Evolutionary conservation across 2,329 filamentous ascomycete species (phyloP), one percentile per base, ranked within the genome.

Genomic region (Fusarium phyllophilum): DNA sequence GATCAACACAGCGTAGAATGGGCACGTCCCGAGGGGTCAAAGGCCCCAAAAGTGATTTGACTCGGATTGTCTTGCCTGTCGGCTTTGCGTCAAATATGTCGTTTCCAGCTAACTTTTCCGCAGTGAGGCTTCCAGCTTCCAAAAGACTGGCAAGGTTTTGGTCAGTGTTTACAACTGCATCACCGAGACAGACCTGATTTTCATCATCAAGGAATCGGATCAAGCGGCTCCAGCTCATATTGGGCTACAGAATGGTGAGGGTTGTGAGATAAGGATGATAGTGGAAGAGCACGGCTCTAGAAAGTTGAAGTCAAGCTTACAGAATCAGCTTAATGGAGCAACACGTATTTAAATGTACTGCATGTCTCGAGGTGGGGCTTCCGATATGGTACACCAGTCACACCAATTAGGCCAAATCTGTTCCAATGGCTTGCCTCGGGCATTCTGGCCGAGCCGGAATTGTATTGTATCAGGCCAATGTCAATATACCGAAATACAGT

Each of bases 1-100:
- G 52, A 9, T 61, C 66, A 36, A 68, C 66, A 29, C 66, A 68
- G 14, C 66, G 66, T 22, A 68, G 4, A 34, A 68, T 61, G 8
- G 66, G 66, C 6, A 65, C 61, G 8, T 65, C 42, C 13, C 38
- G 31, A 15, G 66, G 66, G 11, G 22, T 38, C 9, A 68, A 18
- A 29, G 66, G 66, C 7, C 66, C 66, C 14, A 65, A n/a, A 8
- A 68, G 66, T 61, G 33, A 24, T 26, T 60, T 54, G 18, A 68
- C 61, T 2, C 20, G 42, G 24, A 60, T 3, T 8, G 61, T 31
- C 24, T 46, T 65, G 36, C 36, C 66, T 5, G 66, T 68, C 6
- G 55, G 41, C 33, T 42, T 61, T 8, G 61, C 55, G 45, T 45
- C 36, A 22, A 68, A 68, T 17, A 57, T 26, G 26, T 65, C 42